A percentile compares a stretch with the other conserved stretches of the same genome.
These are phyloP conservation scores for Yarrowia hollandica DNA, from an alignment of 805 yeast genomes.

Conservation along the genomic window DNA sequence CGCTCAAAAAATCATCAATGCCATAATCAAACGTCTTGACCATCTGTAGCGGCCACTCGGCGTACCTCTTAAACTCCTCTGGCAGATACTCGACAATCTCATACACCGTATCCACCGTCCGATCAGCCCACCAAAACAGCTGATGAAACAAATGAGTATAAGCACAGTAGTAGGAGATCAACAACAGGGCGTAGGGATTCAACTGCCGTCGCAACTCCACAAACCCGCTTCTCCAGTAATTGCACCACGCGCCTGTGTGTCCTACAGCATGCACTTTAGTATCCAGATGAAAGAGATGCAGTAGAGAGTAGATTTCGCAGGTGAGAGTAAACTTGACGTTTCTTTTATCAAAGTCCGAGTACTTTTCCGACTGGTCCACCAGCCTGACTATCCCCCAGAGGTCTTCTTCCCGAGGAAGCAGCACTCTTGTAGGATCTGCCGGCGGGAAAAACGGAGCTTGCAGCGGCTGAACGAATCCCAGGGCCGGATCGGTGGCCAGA, in stretches of 20 bases:
- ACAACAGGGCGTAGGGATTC: neutral
- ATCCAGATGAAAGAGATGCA: constrained; percentile 1
- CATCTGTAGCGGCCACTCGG: constrained; percentile 2
- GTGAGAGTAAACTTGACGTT: neutral
- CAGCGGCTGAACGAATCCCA: neutral
- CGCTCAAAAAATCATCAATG: neutral
- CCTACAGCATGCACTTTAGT: neutral
- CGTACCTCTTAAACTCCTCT: neutral
- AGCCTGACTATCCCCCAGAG: neutral
- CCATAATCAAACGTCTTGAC: neutral
- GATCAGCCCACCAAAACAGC: neutral
- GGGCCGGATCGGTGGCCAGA: neutral
- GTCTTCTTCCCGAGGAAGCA: neutral
- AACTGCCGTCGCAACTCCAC: neutral
- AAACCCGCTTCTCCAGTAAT: neutral
- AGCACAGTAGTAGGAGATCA: neutral
- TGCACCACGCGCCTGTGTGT: constrained; percentile 3
- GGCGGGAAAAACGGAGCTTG: neutral
- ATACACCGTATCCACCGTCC: neutral
- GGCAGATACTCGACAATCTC: neutral
- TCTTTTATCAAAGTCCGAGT: neutral
- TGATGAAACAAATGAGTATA: neutral
- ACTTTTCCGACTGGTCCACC: neutral
- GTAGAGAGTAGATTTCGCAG: neutral
- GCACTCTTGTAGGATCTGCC: neutral